These are phyloP conservation scores for Castanea mollissima DNA, from an alignment of 306 rosid genomes.

Conservation along the genomic window DNA sequence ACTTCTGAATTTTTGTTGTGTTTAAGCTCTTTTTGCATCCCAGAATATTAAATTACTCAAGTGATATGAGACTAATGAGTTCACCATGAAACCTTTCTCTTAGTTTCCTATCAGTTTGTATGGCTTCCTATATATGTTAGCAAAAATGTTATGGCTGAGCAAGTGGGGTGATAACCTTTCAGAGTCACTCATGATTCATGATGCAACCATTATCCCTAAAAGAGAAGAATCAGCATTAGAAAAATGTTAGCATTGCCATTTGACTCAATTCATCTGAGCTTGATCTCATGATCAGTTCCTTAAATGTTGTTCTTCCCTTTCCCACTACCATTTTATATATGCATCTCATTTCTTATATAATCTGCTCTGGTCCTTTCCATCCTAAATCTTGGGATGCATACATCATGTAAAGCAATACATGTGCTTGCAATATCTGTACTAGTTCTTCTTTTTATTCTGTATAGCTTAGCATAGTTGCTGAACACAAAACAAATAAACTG, in stretches of 20 bases:
- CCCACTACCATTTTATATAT: background rate
- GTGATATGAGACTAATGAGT: no score
- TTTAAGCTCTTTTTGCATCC: background rate
- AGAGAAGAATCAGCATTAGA: background rate
- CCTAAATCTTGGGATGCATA: no score
- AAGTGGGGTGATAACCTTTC: background rate
- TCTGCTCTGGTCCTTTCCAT: no score
- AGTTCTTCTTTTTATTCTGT: no score
- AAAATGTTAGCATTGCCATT: no score
- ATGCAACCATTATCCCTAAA: background rate
- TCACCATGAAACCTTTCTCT: background rate
- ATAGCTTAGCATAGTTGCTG: background rate
- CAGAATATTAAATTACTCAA: no score
- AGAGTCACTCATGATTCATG: background rate
- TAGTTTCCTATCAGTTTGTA: background rate
- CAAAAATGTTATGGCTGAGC: background rate
- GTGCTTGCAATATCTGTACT: no score
- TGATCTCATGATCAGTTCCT: background rate
- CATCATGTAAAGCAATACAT: no score
- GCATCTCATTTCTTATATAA: no score
- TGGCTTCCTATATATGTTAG: background rate
- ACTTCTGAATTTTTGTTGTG: background rate
- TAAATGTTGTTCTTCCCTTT: background rate
- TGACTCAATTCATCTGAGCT: no score
- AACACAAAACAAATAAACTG: background rate